Conservation (phyloP, 2,329 filamentous ascomycete genomes). For the Cordyceps militaris region DNA sequence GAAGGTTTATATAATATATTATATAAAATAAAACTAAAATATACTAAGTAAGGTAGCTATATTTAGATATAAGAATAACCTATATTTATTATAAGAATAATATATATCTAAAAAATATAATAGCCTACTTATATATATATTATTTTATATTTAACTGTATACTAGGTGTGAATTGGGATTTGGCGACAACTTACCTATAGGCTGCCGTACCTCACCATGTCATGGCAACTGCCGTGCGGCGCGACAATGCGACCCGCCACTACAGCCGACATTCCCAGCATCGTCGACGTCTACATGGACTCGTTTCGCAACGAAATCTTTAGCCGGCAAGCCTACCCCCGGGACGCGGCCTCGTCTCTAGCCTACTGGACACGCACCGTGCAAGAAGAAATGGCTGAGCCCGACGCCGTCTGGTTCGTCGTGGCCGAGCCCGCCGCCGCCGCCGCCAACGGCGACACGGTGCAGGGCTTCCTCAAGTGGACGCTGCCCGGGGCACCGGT, state of each 20-base stretch:
- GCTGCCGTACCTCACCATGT: too few species aligned
- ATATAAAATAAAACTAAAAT: too few species aligned
- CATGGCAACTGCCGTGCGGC: not conserved
- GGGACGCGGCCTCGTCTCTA: slow-evolving; percentile 18
- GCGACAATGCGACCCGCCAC: slow-evolving; percentile 31
- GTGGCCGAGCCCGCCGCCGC: slow-evolving; percentile 33
- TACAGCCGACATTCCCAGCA: slow-evolving; percentile 31
- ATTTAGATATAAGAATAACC: too few species aligned
- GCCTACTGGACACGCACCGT: slow-evolving; percentile 30
- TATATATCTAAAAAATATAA: too few species aligned
- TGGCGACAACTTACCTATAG: too few species aligned
- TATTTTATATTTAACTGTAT: too few species aligned
- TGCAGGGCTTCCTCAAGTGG: slow-evolving; percentile 46
- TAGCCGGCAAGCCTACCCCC: slow-evolving; percentile 31
- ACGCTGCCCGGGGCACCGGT: slow-evolving; percentile 22
- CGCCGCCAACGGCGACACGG: slow-evolving; percentile 17
- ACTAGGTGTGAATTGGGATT: too few species aligned
- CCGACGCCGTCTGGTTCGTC: slow-evolving; percentile 32
- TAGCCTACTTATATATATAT: too few species aligned
- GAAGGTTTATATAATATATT: too few species aligned
- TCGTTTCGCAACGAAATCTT: slow-evolving; percentile 36
- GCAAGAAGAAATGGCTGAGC: slow-evolving; percentile 33
- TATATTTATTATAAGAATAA: too few species aligned
- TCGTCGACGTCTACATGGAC: slow-evolving; percentile 38
- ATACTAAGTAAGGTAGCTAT: too few species aligned